A percentile compares a stretch with the other conserved stretches of the same genome.
These are phyloP conservation scores for Trichoderma guizhouense DNA, from an alignment of 2,329 filamentous ascomycete genomes.

Conservation along the genomic window DNA sequence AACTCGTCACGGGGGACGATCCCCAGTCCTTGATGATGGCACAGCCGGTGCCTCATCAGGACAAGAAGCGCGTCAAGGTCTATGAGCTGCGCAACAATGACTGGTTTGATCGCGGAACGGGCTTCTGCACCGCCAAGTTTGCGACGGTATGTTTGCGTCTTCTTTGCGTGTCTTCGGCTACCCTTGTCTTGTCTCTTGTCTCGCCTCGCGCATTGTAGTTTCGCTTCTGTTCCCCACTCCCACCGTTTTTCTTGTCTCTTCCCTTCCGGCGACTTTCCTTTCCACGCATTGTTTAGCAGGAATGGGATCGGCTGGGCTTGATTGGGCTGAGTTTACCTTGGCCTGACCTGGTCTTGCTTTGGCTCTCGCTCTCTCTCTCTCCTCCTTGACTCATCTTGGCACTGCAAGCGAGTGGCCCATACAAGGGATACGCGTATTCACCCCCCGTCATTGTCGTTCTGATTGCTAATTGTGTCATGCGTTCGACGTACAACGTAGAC, in stretches of 20 bases:
- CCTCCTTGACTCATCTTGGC: not conserved
- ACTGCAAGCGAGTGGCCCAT: not conserved
- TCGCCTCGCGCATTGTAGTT: not conserved
- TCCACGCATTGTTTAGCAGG: not conserved
- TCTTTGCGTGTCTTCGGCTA: not conserved
- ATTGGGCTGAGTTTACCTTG: not conserved
- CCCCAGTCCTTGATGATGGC: slow-evolving; percentile 66
- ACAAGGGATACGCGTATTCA: not conserved
- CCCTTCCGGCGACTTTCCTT: not conserved
- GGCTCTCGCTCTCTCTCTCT: not conserved
- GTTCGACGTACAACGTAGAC: slow-evolving; percentile 36
- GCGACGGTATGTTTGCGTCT: slow-evolving; percentile 58
- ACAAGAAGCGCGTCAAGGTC: slow-evolving; percentile 86
- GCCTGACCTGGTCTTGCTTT: not conserved
- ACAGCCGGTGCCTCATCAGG: slow-evolving; percentile 67
- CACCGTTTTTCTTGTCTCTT: not conserved
- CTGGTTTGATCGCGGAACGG: slow-evolving; percentile 97
- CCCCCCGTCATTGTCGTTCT: not conserved
- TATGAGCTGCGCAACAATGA: slow-evolving; percentile 98
- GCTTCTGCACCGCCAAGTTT: slow-evolving; percentile 82
- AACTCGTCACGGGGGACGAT: slow-evolving; percentile 50
- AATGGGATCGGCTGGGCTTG: not conserved
- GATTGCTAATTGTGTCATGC: not conserved
- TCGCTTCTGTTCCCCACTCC: not conserved
- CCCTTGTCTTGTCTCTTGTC: not conserved